Evolutionary conservation across 768 basidiomycete genomes (phyloP).

Genomic region (Cystobasidium tubakii): DNA sequence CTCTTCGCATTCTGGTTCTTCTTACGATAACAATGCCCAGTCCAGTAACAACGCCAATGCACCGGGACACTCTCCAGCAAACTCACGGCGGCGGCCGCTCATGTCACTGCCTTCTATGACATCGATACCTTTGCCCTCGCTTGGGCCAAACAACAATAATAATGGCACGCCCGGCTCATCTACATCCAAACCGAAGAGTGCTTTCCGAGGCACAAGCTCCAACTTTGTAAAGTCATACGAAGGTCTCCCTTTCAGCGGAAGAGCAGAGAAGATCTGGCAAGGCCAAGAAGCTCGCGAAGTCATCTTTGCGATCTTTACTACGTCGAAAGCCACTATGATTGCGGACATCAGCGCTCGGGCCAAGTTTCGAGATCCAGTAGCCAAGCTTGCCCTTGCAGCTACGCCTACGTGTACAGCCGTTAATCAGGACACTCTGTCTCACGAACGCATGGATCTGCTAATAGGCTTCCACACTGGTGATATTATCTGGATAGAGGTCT

Average conservation of each 20-base stretch:
- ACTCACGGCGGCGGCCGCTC: neutral
- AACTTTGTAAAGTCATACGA: slow-evolving; percentile 31
- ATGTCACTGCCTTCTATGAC: slow-evolving; percentile 27
- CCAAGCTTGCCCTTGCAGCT: slow-evolving; percentile 12
- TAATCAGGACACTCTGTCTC: slow-evolving; percentile 67
- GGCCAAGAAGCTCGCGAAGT: slow-evolving; percentile 19
- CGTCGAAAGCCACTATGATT: neutral
- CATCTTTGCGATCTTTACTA: slow-evolving; percentile 19
- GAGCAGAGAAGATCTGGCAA: slow-evolving; percentile 30
- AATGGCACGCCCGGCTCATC: neutral
- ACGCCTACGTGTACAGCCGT: slow-evolving; percentile 85
- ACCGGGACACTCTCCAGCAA: neutral
- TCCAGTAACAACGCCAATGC: neutral
- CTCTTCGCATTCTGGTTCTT: slow-evolving; percentile 23
- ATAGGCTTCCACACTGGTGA: slow-evolving; percentile 94
- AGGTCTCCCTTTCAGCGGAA: slow-evolving; percentile 23
- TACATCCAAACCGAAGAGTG: slow-evolving; percentile 28
- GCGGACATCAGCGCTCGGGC: slow-evolving; percentile 30
- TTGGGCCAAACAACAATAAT: neutral
- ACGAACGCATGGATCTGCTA: slow-evolving; percentile 75
- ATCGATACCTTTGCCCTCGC: neutral
- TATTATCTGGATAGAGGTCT: slow-evolving; percentile 80
- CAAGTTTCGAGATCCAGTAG: slow-evolving; percentile 29
- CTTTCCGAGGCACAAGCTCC: slow-evolving; percentile 30
- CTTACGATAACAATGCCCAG: neutral